These are phyloP conservation scores for Daldinia childiae DNA, from an alignment of 495 filamentous ascomycete species.

Conservation along the genomic window DNA sequence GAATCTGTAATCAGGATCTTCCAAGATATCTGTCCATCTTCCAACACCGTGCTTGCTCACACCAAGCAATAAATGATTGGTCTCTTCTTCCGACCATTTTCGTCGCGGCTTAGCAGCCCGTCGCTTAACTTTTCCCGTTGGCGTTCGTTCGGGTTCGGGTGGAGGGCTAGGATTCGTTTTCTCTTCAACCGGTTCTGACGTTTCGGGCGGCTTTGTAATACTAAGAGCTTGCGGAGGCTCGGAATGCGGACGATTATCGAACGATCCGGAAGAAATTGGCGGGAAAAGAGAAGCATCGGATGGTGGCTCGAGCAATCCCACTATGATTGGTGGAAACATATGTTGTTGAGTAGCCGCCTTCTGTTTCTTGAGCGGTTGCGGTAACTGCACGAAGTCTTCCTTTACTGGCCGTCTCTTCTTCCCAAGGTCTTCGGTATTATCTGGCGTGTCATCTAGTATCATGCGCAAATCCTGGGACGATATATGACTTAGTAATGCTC, in stretches of 20 bases:
- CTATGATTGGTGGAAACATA: conserved; percentile 69
- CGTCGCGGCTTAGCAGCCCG: conserved; percentile 59
- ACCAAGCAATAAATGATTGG: conserved; percentile 75
- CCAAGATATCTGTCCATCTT: conserved; percentile 87
- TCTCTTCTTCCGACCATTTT: conserved; percentile 88
- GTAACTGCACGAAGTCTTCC: conserved; percentile 65
- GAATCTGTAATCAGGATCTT: conserved; percentile 77
- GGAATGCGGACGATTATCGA: conserved; percentile 52
- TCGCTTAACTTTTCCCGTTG: conserved; percentile 51
- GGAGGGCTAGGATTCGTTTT: conserved; percentile 38
- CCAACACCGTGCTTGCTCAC: conserved; percentile 85
- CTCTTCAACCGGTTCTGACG: conserved; percentile 43
- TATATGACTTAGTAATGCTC: conserved; percentile 42
- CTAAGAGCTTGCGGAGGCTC: conserved; percentile 50
- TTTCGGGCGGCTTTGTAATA: conserved; percentile 47
- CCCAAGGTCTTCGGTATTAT: conserved; percentile 45
- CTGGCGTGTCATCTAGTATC: conserved; percentile 55
- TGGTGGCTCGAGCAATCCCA: conserved; percentile 79
- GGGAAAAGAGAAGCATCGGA: conserved; percentile 77
- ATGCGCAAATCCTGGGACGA: conserved; percentile 58
- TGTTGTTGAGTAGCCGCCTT: conserved; percentile 59
- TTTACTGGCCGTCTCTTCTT: conserved; percentile 63
- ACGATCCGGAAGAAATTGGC: conserved; percentile 68
- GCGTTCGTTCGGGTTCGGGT: conserved; percentile 43
- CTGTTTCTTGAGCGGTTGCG: conserved; percentile 66